Conservation (phyloP, 2,329 filamentous ascomycete genomes). For the Colletotrichum kahawae region DNA sequence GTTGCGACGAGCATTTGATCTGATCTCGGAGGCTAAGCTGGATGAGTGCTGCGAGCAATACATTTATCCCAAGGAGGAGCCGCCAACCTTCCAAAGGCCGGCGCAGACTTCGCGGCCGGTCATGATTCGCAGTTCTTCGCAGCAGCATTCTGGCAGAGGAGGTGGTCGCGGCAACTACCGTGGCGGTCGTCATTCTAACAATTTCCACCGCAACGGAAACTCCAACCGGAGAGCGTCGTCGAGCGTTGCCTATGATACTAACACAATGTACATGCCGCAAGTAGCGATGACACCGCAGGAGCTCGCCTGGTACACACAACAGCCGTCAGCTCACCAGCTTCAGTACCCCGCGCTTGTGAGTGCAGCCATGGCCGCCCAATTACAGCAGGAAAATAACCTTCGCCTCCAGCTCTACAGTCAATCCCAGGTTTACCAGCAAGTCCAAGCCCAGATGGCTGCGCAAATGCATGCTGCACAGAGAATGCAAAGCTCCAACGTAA, state of each 20-base stretch:
- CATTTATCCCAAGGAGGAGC: conserved; percentile 85
- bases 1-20: conserved; percentile 84
- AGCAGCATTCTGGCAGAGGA: conserved; percentile 57
- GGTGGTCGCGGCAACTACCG: conserved; percentile 54
- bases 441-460: conserved; percentile 23
- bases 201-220: conserved; percentile 46
- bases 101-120: conserved; percentile 58
- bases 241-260: conserved; percentile 56
- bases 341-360: conserved; percentile 35
- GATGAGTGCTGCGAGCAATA: conserved; percentile 87
- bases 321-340: conserved; percentile 43
- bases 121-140: conserved; percentile 65
- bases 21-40: conserved; percentile 79
- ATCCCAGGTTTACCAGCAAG: conserved; percentile 23
- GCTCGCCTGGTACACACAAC: conserved; percentile 52
- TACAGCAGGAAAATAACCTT: conserved; percentile 24
- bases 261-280: conserved; percentile 47
- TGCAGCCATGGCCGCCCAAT: conserved; percentile 23
- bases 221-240: conserved; percentile 59
- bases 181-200: conserved; percentile 53
- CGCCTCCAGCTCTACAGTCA: conserved; percentile 23
- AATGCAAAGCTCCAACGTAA: conserved; percentile 15
- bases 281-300: conserved; percentile 51
- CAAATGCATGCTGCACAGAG: conserved; percentile 22
- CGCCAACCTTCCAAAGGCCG: conserved; percentile 63